Evolutionary conservation across 352 stramenopile genomes (phyloP).

Genomic region (Phytophthora lateralis): DNA sequence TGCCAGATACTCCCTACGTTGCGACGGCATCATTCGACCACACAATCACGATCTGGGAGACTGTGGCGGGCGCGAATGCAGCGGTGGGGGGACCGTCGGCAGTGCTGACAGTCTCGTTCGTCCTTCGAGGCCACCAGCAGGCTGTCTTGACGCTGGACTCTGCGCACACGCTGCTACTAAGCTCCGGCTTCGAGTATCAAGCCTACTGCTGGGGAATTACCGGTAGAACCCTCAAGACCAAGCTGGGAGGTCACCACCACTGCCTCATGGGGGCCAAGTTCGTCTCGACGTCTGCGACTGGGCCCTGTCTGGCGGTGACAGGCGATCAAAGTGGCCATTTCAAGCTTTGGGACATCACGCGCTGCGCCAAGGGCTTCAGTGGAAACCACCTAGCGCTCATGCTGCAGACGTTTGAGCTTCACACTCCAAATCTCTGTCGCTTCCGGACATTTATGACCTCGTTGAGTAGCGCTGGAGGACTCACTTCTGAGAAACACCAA

Average conservation of each 20-base stretch:
- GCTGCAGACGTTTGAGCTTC: constrained; percentile 59
- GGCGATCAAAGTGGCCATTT: constrained; percentile 78
- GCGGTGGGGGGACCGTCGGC: constrained; percentile 30
- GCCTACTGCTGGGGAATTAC: constrained; percentile 80
- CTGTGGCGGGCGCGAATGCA: constrained; percentile 36
- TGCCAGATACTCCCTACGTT: constrained; percentile 59
- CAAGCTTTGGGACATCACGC: constrained; percentile 79
- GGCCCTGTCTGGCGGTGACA: constrained; percentile 53
- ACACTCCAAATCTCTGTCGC: constrained; percentile 47
- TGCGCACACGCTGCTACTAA: constrained; percentile 59
- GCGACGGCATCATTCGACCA: constrained; percentile 81
- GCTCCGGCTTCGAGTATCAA: constrained; percentile 83
- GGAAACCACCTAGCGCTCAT: constrained; percentile 37
- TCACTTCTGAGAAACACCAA: constrained; percentile 11
- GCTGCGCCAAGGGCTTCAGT: constrained; percentile 49
- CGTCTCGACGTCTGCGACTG: constrained; percentile 39
- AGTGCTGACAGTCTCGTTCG: constrained; percentile 48
- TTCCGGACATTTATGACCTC: constrained; percentile 50
- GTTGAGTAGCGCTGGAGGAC: constrained; percentile 6
- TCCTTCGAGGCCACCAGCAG: constrained; percentile 69
- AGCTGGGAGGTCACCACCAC: constrained; percentile 65
- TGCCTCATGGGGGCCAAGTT: constrained; percentile 74
- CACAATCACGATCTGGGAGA: constrained; percentile 75
- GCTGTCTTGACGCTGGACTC: constrained; percentile 73
- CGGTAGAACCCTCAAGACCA: constrained; percentile 52